phyloP scores from a whole-genome alignment of 495 filamentous ascomycete species.

The Aspergillus cristatus region DNA sequence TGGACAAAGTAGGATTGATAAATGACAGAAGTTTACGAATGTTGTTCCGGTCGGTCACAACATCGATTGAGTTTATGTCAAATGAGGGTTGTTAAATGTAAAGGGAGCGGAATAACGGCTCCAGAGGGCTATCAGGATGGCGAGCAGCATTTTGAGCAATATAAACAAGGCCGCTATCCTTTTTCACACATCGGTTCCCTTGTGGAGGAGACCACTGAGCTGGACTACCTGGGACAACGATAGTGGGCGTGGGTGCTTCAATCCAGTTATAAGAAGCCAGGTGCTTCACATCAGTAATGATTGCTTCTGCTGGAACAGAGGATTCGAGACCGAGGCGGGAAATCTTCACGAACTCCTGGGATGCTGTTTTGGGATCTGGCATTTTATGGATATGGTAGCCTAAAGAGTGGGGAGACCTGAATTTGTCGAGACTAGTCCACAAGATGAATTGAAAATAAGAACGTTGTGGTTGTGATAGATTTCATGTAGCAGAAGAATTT shows the following conservation, averaged over 20 bases:
- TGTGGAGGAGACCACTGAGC: conserved; percentile 8
- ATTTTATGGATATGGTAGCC: too few relatives aligned
- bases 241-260: conserved; percentile 18
- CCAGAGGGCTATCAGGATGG: conserved; percentile 29
- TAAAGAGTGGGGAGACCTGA: too few relatives aligned
- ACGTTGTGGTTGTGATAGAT: too few relatives aligned
- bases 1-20: conserved; percentile 28
- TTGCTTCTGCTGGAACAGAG: not conserved
- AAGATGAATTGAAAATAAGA: too few relatives aligned
- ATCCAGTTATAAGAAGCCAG: conserved; percentile 45
- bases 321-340: too few relatives aligned
- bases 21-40: conserved; percentile 44
- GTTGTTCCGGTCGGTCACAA: conserved; percentile 45
- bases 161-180: conserved; percentile 12
- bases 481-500: too few relatives aligned
- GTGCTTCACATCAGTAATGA: conserved; percentile 31
- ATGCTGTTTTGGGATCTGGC: too few relatives aligned
- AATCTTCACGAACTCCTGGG: too few relatives aligned
- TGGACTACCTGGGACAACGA: conserved; percentile 16
- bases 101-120: conserved; percentile 43
- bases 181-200: not conserved
- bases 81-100: conserved; percentile 33
- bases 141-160: conserved; percentile 16
- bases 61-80: conserved; percentile 30
- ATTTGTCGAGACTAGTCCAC: too few relatives aligned